Base-by-base conservation (phyloP, 2,329 filamentous ascomycete species). In the Trichoderma pleuroti region DNA sequence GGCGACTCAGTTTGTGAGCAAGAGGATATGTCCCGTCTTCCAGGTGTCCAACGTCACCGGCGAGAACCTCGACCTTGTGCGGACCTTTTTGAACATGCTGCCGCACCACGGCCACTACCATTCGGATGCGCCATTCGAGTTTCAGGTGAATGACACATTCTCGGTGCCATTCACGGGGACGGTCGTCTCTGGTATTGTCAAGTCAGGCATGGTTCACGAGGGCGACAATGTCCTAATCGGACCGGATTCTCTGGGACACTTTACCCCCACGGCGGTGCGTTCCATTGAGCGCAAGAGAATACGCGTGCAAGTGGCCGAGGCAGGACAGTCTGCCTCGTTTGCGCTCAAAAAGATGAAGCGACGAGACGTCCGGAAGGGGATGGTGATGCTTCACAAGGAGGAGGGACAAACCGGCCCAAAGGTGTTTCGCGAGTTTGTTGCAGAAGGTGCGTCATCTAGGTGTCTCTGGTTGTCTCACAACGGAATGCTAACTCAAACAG, bases 31-130 rank as follows among this genome's bases (percentile, higher is more conserved):
- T 78, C 96, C 96, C 14, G 92, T 99, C 74, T 99, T 99, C 83
- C 94, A 98, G 78, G 94, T 99, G 12, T 98, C 95, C 75, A 99
- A 99, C 77, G 96, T 99, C 36, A 98, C 96, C 0, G 96, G 96
- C 59, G 89, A 97, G 80, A 93, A 93, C 72, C 86, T 99, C 59
- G 93, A 98, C 73, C 86, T 98, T 5, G 94, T 99, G 6, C 91
- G 95, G 68, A 93, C 91, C 0, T 99, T 99, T 80, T 83, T 99
- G 68, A 98, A 98, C 77, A 97, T 98, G 72, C 86, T 99, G 4
- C 96, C 96, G 1, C 94, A 97, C 75, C 93, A 98, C 75, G 95
- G 95, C 63, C 92, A 95, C 72, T 98, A 98, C 80, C 93, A 98
- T 78, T 86, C 91, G 21, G 90, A 93, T 60, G 93, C 93, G 0